A percentile compares a stretch with the other conserved stretches of the same genome.
Evolutionary conservation across 1,139 yeast genomes (phyloP).

Genomic region (Insectozyma bohioensis): DNA sequence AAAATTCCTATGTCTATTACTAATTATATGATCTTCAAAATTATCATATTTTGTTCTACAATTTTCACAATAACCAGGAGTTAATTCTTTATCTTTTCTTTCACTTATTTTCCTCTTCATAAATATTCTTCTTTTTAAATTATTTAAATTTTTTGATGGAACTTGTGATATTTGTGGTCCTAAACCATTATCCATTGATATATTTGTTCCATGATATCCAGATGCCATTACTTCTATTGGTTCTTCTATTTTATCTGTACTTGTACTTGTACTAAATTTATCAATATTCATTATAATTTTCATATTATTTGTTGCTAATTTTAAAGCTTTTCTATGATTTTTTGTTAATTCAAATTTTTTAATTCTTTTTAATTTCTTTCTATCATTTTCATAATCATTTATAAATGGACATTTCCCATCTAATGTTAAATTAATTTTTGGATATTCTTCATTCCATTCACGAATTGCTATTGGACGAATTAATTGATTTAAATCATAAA

Average conservation of each 20-base stretch:
- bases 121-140: conserved; percentile 53
- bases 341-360: conserved; percentile 43
- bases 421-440: conserved; percentile 43
- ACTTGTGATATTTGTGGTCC: conserved; percentile 70
- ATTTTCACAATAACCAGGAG: conserved; percentile 87
- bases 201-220: conserved; percentile 66
- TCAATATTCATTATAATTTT: conserved; percentile 25
- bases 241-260: conserved; percentile 27
- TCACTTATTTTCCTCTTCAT: conserved; percentile 39
- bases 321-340: conserved; percentile 39
- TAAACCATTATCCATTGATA: conserved; percentile 60
- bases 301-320: conserved; percentile 35
- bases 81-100: conserved; percentile 50
- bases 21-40: conserved; percentile 71
- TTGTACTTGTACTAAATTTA: conserved; percentile 30
- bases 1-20: conserved; percentile 75
- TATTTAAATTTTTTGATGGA: conserved; percentile 63
- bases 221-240: conserved; percentile 54
- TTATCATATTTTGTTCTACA: conserved; percentile 84
- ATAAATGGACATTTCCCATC: conserved; percentile 77
- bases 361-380: conserved; percentile 36
- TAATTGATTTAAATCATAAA: conserved; percentile 77
- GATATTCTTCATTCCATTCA: conserved; percentile 67
- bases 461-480: conserved; percentile 81
- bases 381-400: conserved; percentile 38